Conservation (phyloP, 345 rosid genomes). For the Eucalyptus curtisii region DNA sequence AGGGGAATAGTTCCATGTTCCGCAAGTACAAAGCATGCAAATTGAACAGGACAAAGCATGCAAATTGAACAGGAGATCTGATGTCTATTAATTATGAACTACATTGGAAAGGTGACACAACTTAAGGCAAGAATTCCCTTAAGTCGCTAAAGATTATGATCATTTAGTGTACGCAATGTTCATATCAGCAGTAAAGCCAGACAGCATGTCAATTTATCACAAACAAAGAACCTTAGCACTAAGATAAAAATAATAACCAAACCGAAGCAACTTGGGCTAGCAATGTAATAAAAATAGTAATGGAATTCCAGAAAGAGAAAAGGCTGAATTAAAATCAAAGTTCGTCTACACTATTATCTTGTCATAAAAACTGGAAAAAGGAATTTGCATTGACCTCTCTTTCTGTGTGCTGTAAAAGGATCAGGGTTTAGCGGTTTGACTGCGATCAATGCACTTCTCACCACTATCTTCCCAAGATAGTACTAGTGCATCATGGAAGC, state of each 20-base stretch:
- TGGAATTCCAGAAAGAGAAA: not conserved
- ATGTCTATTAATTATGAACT: not conserved
- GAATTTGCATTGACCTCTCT: not conserved
- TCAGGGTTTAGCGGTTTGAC: not conserved
- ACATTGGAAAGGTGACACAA: not conserved
- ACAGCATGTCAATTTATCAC: not conserved
- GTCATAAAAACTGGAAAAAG: not conserved
- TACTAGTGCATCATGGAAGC: not conserved
- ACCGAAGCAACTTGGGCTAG: not conserved
- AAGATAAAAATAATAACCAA: not conserved
- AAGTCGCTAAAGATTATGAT: not conserved
- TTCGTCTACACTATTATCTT: not conserved
- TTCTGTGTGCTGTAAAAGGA: not conserved
- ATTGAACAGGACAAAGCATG: too few species aligned
- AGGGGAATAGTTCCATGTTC: not conserved
- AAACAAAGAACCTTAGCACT: not conserved
- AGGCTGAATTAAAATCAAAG: not conserved
- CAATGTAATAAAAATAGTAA: not conserved
- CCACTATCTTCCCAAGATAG: not conserved
- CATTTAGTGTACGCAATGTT: not conserved
- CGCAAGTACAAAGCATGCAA: not conserved
- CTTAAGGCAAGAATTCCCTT: not conserved
- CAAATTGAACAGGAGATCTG: not conserved
- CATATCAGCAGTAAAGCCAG: not conserved
- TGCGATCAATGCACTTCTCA: not conserved